Base-by-base conservation (phyloP, 2,329 filamentous ascomycete genomes). In the Fusarium concolor region DNA sequence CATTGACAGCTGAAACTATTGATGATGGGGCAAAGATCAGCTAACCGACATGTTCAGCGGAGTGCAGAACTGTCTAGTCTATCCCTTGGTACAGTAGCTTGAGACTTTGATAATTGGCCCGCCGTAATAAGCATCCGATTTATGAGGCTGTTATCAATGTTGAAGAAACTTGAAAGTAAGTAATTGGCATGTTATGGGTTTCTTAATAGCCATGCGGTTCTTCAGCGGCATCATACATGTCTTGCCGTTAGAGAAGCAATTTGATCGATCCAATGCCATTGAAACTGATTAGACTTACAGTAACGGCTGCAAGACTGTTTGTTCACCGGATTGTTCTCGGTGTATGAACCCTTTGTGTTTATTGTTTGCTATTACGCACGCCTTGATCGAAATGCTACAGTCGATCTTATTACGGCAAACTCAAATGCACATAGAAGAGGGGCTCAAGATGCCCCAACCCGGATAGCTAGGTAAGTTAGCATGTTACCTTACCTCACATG, bases 1-100 rank as follows among this genome's bases (percentile, higher is more conserved):
- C 57, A 43, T 53, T 65, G 60, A 64, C 62, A 65, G 62, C 62
- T 65, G 62, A 65, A 65, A 51, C 44, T 42, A 26, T 33, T 26
- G 26, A 26, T 26, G 24, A 26, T 26, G 26, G 26, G 26, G 26
- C 26, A 10, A 26, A 26, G 26, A 26, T 26, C 26, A 26, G 26
- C 26, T 10, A 26, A 26, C 26, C 26, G 26, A 26, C 8, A 26
- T 26, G 18, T n/a, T 35, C 4, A 24, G 22, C 22, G 6, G 4
- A 24, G 22, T 24, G 6, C 22, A 4, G 22, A 4, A 24, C 22
- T 24, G 22, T 24, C 4, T 24, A 24, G 22, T 24, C 31, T 12
- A 26, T 20, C 7, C 26, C 17, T 43, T 39, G 20, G 53, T 24
- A 24, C 22, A 24, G 22, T 58, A 58, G 18, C 24, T 33, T 49